Conservation (phyloP, 768 basidiomycete species). For the Amanita fuliginea region DNA sequence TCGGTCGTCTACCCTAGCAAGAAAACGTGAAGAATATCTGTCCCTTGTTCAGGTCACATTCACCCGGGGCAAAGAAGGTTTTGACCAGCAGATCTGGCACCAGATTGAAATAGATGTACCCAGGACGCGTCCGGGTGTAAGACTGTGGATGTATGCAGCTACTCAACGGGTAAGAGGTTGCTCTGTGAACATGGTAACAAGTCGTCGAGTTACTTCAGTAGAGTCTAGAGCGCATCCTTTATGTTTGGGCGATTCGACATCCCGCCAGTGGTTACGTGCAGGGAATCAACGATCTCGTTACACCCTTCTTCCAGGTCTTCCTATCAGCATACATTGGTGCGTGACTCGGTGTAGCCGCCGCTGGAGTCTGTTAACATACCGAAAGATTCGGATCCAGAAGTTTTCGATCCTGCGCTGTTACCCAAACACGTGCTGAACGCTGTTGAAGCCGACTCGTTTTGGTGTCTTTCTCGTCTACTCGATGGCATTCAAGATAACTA, state of each 20-base stretch:
- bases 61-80: constrained; percentile 68
- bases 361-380: constrained; percentile 3
- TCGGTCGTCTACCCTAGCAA: constrained; percentile 63
- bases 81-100: constrained; percentile 98
- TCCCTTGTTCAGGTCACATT: constrained; percentile 88
- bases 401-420: constrained; percentile 71
- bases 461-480: constrained; percentile 91
- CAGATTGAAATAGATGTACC: constrained; percentile 99
- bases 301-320: constrained; percentile 97
- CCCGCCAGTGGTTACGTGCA: constrained; percentile 98
- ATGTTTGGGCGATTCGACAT: constrained; percentile 98
- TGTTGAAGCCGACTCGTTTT: constrained; percentile 95
- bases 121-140: constrained; percentile 84
- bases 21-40: constrained; percentile 88
- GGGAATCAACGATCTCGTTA: constrained; percentile 97
- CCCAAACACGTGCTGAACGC: constrained; percentile 66
- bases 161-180: constrained; percentile 69
- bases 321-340: constrained; percentile 88
- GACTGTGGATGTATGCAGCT: constrained; percentile 80
- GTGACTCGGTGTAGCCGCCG: constrained; percentile 10
- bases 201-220: constrained; percentile 22
- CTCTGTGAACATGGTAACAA: neutral
- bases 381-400: constrained; percentile 82
- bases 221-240: constrained; percentile 91
- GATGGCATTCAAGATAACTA: constrained; percentile 99